A percentile compares a stretch with the other conserved stretches of the same genome.
Evolutionary conservation across 805 yeast genomes (phyloP).

Genomic region (Lachancea fermentati): DNA sequence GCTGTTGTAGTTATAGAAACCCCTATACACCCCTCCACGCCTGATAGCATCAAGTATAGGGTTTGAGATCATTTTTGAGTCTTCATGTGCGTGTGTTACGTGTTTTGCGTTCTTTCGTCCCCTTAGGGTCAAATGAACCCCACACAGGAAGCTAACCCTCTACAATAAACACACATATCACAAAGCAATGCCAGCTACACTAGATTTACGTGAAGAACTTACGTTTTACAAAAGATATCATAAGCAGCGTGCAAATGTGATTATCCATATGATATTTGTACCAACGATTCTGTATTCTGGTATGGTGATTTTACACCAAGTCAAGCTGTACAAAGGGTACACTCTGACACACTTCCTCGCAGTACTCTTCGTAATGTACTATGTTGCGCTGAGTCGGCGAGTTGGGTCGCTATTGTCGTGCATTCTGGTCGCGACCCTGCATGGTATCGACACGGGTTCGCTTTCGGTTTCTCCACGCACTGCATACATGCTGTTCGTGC

Average conservation of each 20-base stretch:
- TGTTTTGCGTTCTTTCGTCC: too few species aligned
- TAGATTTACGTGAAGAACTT: constrained; percentile 37
- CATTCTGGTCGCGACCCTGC: constrained; percentile 32
- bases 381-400: constrained; percentile 48
- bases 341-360: constrained; percentile 47
- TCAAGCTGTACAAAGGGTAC: constrained; percentile 16
- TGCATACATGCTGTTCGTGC: constrained; percentile 39
- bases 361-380: constrained; percentile 49
- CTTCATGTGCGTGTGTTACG: too few species aligned
- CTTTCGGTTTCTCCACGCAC: constrained; percentile 10
- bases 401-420: constrained; percentile 44
- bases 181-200: constrained; percentile 2
- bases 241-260: constrained; percentile 52
- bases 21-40: too few species aligned
- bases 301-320: constrained; percentile 15
- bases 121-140: too few species aligned
- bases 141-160: too few species aligned
- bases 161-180: too few species aligned
- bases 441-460: constrained; percentile 19
- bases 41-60: too few species aligned
- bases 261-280: constrained; percentile 72
- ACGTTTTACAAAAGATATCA: constrained; percentile 56
- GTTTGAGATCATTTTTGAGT: too few species aligned
- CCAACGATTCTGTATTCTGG: constrained; percentile 66
- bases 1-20: too few species aligned